Percentiles rank a stretch among this genome's conserved stretches.
Conservation (phyloP, 2,329 filamentous ascomycete genomes). For the Verticillium dahliae region DNA sequence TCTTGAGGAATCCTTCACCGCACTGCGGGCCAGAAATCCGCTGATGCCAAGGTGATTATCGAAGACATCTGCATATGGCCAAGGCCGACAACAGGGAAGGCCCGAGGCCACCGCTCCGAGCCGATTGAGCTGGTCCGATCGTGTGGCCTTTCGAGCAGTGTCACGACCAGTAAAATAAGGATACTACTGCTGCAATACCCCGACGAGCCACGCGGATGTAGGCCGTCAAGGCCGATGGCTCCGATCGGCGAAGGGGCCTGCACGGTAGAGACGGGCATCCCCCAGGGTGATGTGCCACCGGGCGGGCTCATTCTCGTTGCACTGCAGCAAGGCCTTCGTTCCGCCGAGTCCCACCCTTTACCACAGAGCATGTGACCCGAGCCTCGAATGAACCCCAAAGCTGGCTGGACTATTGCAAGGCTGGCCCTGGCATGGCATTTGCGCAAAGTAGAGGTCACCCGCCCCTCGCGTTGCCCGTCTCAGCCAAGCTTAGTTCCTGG, state of each 20-base stretch:
- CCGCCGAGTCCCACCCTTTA: neutral
- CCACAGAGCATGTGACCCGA: neutral
- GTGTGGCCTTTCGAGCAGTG: neutral
- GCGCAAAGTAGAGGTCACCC: neutral
- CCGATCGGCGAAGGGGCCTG: neutral
- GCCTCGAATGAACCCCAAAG: neutral
- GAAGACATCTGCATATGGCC: neutral
- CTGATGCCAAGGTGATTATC: neutral
- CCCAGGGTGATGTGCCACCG: neutral
- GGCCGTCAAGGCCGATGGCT: neutral
- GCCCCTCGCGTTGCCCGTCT: neutral
- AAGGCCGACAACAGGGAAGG: neutral
- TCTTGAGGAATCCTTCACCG: neutral
- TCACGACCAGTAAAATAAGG: neutral
- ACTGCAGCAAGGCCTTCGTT: neutral
- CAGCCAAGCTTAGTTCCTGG: neutral
- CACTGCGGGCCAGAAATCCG: neutral
- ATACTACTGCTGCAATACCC: too few species aligned
- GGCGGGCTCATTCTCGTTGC: neutral
- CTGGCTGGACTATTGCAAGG: neutral
- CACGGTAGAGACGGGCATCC: neutral
- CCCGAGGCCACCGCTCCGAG: neutral
- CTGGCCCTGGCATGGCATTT: neutral
- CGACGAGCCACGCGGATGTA: neutral
- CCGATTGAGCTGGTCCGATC: neutral